Evolutionary conservation across 2,329 filamentous ascomycete species (phyloP), one percentile per base, ranked within the genome.

Genomic region (Clonostachys rosea): DNA sequence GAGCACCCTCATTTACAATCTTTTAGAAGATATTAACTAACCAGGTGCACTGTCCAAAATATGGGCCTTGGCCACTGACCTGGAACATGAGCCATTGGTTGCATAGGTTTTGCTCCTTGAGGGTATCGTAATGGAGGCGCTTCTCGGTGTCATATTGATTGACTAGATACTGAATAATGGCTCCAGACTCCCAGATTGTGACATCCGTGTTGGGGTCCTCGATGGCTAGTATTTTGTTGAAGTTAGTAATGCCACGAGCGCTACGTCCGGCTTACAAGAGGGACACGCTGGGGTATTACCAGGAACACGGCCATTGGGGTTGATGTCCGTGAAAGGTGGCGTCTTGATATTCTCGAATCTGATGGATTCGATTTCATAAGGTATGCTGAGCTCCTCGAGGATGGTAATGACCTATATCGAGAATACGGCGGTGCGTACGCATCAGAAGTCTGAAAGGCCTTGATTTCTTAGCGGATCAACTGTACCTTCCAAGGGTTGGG

Each of bases 41-140:
- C 65, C 67, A 69, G 12, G 48, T 54, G 7, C 49, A 52, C 52
- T 74, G 67, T 4, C 71, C 73, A 43, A 58, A 75, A 52, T 73
- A 75, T 0, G 71, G 71, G 0, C 70, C 71, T 54, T 73, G 65
- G 9, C 69, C 68, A 43, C 57, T 40, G 18, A 44, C 35, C 24
- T 44, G 46, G 30, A 44, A 35, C 13, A 13, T 13, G 13, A 13
- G 13, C 35, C 35, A 37, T 5, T 13, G 16, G 16, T 16, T 13
- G 35, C 13, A 13, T 5, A 37, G 13, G 17, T 14, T 34, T 18
- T 43, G 24, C 12, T 47, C 34, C n/a, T 37, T 39, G 13, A 41
- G 36, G n/a, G 20, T 34, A 9, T 44, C 46, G 35, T 20, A n/a
- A 40, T 43, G 46, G 18, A 58, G 34, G 45, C 42, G 52, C 46